Conservation (phyloP, 805 yeast species). For the Zygosaccharomyces lentus region DNA sequence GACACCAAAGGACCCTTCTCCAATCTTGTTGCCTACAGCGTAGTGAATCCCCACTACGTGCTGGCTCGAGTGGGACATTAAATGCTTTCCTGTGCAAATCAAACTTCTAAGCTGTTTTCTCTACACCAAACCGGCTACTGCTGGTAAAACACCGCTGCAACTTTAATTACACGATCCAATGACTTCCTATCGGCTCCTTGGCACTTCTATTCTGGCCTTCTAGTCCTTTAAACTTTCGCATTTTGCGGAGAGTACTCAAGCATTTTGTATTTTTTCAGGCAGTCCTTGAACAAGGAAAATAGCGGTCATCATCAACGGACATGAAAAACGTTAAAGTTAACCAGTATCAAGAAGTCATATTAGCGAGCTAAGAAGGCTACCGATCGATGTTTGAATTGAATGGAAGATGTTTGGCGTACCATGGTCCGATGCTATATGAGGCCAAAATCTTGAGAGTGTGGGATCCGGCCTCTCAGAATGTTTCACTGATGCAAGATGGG, state of each 20-base stretch:
- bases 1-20: constrained; percentile 84
- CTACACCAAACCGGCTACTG: not conserved
- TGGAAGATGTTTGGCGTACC: constrained; percentile 67
- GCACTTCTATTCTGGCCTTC: not conserved
- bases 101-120: not conserved
- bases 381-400: constrained; percentile 26
- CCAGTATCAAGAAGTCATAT: not conserved
- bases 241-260: not conserved
- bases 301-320: not conserved
- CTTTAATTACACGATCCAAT: constrained; percentile 1
- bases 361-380: not conserved
- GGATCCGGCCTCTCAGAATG: constrained; percentile 44
- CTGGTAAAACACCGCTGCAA: not conserved
- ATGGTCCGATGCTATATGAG: constrained; percentile 86
- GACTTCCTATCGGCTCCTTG: not conserved
- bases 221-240: not conserved
- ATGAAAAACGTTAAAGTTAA: not conserved
- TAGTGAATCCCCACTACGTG: constrained; percentile 56
- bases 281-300: not conserved
- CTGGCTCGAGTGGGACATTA: constrained; percentile 20
- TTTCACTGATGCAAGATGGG: constrained; percentile 39
- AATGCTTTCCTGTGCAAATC: not conserved
- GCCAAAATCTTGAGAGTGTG: constrained; percentile 71
- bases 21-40: constrained; percentile 77
- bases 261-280: constrained; percentile 7